Percentiles rank a stretch among this genome's conserved stretches.
Conservation (phyloP, 1,139 yeast genomes). For the Scheffersomyces titani region DNA sequence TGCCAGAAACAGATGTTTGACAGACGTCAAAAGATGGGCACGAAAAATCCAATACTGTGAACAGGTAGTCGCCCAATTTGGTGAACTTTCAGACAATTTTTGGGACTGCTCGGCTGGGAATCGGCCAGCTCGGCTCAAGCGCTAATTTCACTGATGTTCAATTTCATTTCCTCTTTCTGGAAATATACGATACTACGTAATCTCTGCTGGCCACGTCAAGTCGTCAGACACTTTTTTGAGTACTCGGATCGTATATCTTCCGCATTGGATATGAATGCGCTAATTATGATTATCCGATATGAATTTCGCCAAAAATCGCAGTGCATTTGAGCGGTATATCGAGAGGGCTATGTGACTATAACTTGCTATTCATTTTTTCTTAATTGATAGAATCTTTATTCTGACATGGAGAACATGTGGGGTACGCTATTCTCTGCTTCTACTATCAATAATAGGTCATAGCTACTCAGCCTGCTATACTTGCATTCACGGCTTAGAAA, state of each 20-base stretch:
- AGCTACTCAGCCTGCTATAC: background rate
- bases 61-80: background rate
- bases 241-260: background rate
- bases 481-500: background rate
- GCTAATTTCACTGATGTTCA: background rate
- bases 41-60: background rate
- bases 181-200: background rate
- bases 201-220: background rate
- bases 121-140: background rate
- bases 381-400: background rate
- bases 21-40: background rate
- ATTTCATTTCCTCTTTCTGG: background rate
- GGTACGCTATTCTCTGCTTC: background rate
- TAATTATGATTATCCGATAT: background rate
- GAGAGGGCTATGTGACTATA: background rate
- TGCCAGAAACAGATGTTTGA: background rate
- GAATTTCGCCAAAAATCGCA: background rate
- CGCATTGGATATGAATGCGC: background rate
- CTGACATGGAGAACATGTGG: background rate
- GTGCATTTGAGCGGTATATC: background rate
- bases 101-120: background rate
- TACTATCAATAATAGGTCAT: background rate
- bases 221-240: background rate
- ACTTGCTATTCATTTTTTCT: background rate
- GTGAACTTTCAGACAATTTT: background rate